Evolutionary conservation across 2,329 filamentous ascomycete species (phyloP), one percentile per base, ranked within the genome.

Genomic region (Metarhizium humberi): DNA sequence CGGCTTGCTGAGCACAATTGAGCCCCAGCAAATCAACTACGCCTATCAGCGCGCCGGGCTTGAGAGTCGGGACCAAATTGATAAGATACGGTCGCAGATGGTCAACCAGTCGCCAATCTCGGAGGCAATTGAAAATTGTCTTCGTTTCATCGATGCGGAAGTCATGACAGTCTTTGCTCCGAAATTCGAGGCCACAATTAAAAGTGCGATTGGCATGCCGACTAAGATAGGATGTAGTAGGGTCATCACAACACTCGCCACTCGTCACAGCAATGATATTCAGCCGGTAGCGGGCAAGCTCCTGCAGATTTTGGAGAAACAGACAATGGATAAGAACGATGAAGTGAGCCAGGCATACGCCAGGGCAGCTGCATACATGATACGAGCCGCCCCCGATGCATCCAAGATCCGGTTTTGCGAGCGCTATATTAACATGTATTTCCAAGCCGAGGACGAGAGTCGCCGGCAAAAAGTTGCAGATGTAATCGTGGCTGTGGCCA

Each of bases 271-370:
- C 40, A 79, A 85, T 42, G 76, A 92, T 34, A 89, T 96, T 69
- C 81, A 80, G 42, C 85, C 88, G 0, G 85, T 92, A 63, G 86
- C 89, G 13, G 82, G 88, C 59, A 77, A 79, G 8, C 91, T 96
- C 63, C 75, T 96, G 52, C 86, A 85, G 60, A 68, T 91, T 10
- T 79, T 96, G 59, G 84, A 90, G 63, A 92, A 90, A 68, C 83
- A 92, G 56, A 82, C 92, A 1, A 79, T 96, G 51, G 94, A 99
- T 68, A 86, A 88, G 59, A 99, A 99, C 65, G 91, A 96, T 62
- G 94, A 95, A 18, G 92, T 96, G 55, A 92, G 88, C 65, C 87
- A 88, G 58, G 88, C 88, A 2, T 99, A 96, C 67, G 92, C 92
- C 20, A 85, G 85, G 53, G 86, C 92, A 3, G 82, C 90, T 25